Evolutionary conservation across 2,329 filamentous ascomycete species (phyloP).

Genomic region (Verticillium dahliae): DNA sequence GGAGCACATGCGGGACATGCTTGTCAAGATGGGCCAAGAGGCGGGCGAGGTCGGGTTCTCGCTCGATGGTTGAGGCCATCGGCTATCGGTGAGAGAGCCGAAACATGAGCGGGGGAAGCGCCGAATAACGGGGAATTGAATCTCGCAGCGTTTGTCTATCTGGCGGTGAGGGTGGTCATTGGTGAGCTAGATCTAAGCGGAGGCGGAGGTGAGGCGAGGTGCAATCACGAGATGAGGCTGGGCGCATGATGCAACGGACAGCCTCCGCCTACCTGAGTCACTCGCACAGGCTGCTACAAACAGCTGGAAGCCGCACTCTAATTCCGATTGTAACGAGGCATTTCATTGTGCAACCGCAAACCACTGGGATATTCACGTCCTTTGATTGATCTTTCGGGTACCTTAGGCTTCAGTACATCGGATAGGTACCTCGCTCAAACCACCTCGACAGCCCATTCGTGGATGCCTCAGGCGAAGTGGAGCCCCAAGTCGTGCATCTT

Average conservation of each 20-base stretch:
- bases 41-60: conserved; percentile 60
- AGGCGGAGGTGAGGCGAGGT: background rate
- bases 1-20: conserved; percentile 55
- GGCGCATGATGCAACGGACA: background rate
- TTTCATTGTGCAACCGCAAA: background rate
- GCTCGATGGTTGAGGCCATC: conserved; percentile 29
- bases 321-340: background rate
- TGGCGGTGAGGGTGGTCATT: background rate
- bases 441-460: background rate
- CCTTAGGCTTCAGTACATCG: background rate
- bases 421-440: background rate
- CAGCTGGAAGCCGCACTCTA: background rate
- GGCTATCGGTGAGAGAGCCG: background rate
- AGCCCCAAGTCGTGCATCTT: conserved; percentile 20
- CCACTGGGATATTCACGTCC: background rate
- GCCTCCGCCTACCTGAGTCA: background rate
- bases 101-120: background rate
- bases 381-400: background rate
- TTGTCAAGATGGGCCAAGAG: conserved; percentile 56
- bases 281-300: background rate
- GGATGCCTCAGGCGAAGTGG: conserved; percentile 9
- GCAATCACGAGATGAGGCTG: background rate
- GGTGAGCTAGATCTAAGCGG: background rate
- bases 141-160: background rate
- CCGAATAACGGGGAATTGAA: background rate